Evolutionary conservation across 208 protist genomes (phyloP), one percentile per base, ranked within the genome.

Genomic region (Leishmania tarentolae): DNA sequence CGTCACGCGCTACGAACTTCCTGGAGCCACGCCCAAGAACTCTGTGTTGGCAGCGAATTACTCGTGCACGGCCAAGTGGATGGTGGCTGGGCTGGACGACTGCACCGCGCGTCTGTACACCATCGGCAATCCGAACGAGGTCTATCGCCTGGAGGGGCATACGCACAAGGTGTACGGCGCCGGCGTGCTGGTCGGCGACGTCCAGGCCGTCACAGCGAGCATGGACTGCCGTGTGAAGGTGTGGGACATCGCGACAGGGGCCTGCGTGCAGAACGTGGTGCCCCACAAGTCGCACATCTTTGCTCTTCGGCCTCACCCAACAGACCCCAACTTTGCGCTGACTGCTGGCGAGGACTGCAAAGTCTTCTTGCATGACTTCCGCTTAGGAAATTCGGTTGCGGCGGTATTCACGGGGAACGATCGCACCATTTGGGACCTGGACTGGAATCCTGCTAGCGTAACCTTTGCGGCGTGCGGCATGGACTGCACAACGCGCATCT

Each of bases 311-410:
- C 77, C 79, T 47, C 92, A 91, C 50, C 82, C 79, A 19, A 35
- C 61, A 0, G 57, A 65, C 37, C 79, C 90, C 28, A 88, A 88
- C 79, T 71, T 94, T 47, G 90, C 86, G 31, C 44, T 95, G 31
- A 88, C 85, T 15, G 88, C 81, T 3, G 91, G 92, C 2, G 86
- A 94, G 76, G 91, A 94, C 83, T 75, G 82, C 40, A 63, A 82
- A 19, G 68, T 95, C 2, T 90, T 77, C 79, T 80, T 91, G 47
- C 92, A 94, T 77, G 93, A 97, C 79, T 92, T 97, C 31, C 91
- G 93, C 1, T 6, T 76, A 42, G 73, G 76, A 21, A 75, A 86
- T 56, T 81, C 87, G 11, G 88, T 94, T 17, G 87, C 83, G 21
- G 78, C 83, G 40, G 83, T 86, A 0, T 87, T 93, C 31, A 61